Percentiles rank a stretch among this genome's conserved stretches.
These are phyloP conservation scores for Tolypocladium pustulatum DNA, from an alignment of 2,329 filamentous ascomycete species.

Conservation along the genomic window DNA sequence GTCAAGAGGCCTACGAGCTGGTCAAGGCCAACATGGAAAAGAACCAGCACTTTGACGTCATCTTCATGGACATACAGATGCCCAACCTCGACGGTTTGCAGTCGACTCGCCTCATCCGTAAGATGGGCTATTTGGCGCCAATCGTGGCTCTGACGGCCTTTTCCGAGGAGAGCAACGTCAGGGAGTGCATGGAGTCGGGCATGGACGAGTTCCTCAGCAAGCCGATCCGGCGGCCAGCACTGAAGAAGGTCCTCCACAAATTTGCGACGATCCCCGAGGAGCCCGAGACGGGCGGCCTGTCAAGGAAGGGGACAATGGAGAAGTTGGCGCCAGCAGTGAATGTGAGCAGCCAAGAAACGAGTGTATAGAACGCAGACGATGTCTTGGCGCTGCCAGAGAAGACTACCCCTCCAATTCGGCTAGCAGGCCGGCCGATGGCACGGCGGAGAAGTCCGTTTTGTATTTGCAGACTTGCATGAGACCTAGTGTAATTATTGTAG, in stretches of 20 bases:
- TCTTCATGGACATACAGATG: constrained; percentile 97
- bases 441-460: background rate
- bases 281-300: constrained; percentile 10
- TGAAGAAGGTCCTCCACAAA: constrained; percentile 71
- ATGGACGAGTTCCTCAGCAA: constrained; percentile 84
- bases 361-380: background rate
- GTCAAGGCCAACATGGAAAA: constrained; percentile 75
- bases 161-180: constrained; percentile 79
- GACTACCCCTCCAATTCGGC: background rate
- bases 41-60: constrained; percentile 66
- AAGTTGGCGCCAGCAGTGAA: background rate
- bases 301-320: background rate
- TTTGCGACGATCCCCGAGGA: constrained; percentile 76
- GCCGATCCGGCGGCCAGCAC: constrained; percentile 67
- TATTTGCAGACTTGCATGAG: background rate
- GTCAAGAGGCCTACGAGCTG: constrained; percentile 77
- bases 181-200: constrained; percentile 76
- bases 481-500: background rate
- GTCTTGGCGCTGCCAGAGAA: background rate
- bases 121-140: constrained; percentile 77
- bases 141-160: constrained; percentile 90
- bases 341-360: background rate
- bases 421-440: background rate
- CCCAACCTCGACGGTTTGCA: constrained; percentile 85
- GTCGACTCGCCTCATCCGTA: constrained; percentile 72